Evolutionary conservation across 2,329 filamentous ascomycete species (phyloP), one percentile per base, ranked within the genome.

Genomic region (Venturia pyrina): DNA sequence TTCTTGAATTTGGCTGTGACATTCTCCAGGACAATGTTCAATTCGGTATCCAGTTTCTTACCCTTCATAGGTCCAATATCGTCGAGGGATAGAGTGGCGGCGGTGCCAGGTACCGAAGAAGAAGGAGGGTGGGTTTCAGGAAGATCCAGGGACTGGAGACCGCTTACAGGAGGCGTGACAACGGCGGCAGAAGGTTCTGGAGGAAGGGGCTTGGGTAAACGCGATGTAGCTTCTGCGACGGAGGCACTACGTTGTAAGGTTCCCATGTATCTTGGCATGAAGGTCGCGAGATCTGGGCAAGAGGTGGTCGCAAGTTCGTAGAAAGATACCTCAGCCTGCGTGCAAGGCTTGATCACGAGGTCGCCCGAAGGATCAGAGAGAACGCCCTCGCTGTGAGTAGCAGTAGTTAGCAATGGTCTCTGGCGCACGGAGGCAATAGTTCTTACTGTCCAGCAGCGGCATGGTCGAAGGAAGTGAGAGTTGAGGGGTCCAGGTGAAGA

Each of bases 281-380:
- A 85, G 32, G 87, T 84, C 63, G 87, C 84, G 72, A 98, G 91
- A 1, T 88, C 85, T 40, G 87, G 85, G 73, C 96, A 89, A 28
- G 82, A 78, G 43, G 83, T 77, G 37, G 87, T 73, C 34, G 80
- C 87, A 48, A 86, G 85, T 75, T 96, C 86, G 81, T 99, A 99
- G 77, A 99, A 99, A 57, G 87, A 83, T 71, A 98, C 86, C 78
- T 99, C 95, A 69, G 87, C 83, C 68, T 86, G 79, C 0, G 90
- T 96, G 76, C 93, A 98, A 21, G 95, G 95, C 78, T 99, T 99
- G 74, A 97, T 91, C 75, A 99, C 90, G 43, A 98, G 82, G 69
- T 89, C 86, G 74, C 95, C 95, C 64, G 90, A 87, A 65, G 84
- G 82, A 73, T 96, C 91, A 74, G 89, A 92, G 71, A 96, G 85